Evolutionary conservation across 2,329 filamentous ascomycete species (phyloP), one percentile per base, ranked within the genome.

Genomic region (Fusarium sp.): DNA sequence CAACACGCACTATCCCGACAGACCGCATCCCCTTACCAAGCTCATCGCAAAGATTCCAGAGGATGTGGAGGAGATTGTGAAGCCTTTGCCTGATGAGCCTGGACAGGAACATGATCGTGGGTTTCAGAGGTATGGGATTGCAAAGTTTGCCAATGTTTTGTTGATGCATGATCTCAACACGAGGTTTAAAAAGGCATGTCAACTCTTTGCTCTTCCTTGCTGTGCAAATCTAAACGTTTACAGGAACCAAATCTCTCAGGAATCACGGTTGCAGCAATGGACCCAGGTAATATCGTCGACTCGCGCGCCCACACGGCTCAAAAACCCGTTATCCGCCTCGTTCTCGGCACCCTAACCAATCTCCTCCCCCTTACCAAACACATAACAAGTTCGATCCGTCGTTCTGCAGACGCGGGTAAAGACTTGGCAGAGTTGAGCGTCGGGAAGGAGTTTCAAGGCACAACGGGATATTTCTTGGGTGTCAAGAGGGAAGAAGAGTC

Each of bases 161-260:
- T 76, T 78, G n/a, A 78, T 78, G 77, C 64, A 76, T 2, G 74
- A 79, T 2, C 66, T 78, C 2, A 76, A 74, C 38, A 20, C n/a
- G 10, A 71, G 53, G 11, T 42, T 78, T 0, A 55, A 62, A 17
- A 59, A 70, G 44, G 75, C 70, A 66, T 27, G 16, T n/a, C n/a
- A n/a, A n/a, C n/a, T n/a, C n/a, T n/a, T n/a, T n/a, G n/a, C n/a
- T n/a, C n/a, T n/a, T n/a, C 22, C 9, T 51, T 51, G 6, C 9
- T 8, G 17, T 16, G 6, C 12, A 51, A 29, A 24, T 38, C 20
- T 24, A 27, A 27, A 27, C 16, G 2, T 14, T 20, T 31, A 1
- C 17, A 75, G 75, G 53, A 73, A 5, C 62, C 74, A 2, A 66
- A 67, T 0, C 49, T 78, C 6, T 73, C 74, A 14, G 17, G 68